Evolutionary conservation across 2,329 filamentous ascomycete genomes (phyloP).

Genomic region (Trichoderma harzianum): DNA sequence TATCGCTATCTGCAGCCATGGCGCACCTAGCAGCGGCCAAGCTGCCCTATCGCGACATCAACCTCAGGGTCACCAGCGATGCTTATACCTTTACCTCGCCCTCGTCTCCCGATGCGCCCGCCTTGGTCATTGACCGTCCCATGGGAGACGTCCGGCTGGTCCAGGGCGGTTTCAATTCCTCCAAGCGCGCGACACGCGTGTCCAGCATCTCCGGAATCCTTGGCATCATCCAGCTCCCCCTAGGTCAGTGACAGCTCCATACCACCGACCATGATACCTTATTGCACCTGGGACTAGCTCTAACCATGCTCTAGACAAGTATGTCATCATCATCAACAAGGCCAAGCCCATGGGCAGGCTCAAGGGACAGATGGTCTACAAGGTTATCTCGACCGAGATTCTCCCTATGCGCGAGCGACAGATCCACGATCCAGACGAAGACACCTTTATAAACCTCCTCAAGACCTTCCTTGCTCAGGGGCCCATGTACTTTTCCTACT

Average conservation of each 20-base stretch:
- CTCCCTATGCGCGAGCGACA: conserved; percentile 89
- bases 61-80: conserved; percentile 85
- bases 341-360: conserved; percentile 85
- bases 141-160: conserved; percentile 85
- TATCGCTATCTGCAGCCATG: conserved; percentile 28
- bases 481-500: conserved; percentile 98
- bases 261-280: neutral
- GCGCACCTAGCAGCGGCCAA: conserved; percentile 36
- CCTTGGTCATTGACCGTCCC: conserved; percentile 84
- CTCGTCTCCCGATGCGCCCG: conserved; percentile 83
- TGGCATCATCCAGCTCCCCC: conserved; percentile 86
- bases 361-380: conserved; percentile 96
- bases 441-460: conserved; percentile 80
- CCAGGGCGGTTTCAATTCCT: conserved; percentile 71
- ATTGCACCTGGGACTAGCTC: neutral
- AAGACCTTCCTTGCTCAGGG: conserved; percentile 77
- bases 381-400: conserved; percentile 85
- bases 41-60: conserved; percentile 90
- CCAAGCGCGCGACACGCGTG: conserved; percentile 68
- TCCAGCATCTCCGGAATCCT: conserved; percentile 94
- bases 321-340: conserved; percentile 95
- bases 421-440: conserved; percentile 89
- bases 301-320: conserved; percentile 66
- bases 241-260: conserved; percentile 58
- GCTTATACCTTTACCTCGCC: conserved; percentile 97